phyloP scores from a whole-genome alignment of 352 stramenopile genomes.

The Pythium phragmitis region DNA sequence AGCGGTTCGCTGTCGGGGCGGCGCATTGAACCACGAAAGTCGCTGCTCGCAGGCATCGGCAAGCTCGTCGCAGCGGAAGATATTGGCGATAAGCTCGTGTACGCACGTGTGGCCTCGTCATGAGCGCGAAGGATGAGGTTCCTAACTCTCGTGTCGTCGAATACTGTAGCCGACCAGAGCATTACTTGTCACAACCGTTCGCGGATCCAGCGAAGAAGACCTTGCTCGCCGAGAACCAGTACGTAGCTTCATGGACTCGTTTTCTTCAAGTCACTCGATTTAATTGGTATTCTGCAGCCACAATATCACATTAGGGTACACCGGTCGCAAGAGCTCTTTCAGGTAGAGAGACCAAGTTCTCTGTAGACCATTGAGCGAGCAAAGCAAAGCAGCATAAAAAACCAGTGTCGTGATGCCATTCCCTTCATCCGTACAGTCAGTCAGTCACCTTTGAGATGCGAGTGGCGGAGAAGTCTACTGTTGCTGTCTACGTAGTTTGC shows the following conservation, averaged over 20 bases:
- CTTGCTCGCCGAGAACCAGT: slow-evolving; percentile 70
- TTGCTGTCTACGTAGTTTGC: neutral
- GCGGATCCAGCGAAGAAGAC: slow-evolving; percentile 54
- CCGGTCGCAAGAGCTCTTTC: slow-evolving; percentile 37
- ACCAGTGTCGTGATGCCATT: neutral
- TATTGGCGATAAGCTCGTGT: slow-evolving; percentile 38
- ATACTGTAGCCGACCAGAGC: slow-evolving; percentile 36
- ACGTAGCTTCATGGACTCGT: slow-evolving; percentile 22
- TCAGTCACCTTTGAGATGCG: slow-evolving; percentile 1
- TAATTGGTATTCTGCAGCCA: slow-evolving; percentile 30
- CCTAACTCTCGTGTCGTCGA: no score
- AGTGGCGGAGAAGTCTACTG: neutral
- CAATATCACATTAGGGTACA: slow-evolving; percentile 42
- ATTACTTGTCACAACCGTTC: slow-evolving; percentile 55
- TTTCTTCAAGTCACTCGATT: neutral
- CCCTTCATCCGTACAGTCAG: neutral
- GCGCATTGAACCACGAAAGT: slow-evolving; percentile 51
- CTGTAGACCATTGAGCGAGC: no score
- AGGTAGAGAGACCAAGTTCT: neutral
- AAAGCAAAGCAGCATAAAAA: neutral
- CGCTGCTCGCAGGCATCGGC: slow-evolving; percentile 72
- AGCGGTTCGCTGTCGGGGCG: slow-evolving; percentile 38
- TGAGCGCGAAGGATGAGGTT: neutral
- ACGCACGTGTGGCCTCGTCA: slow-evolving; percentile 16
- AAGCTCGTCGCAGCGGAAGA: slow-evolving; percentile 68